These are phyloP conservation scores for Moricandia arvensis DNA, from an alignment of 345 rosid genomes.

Conservation along the genomic window DNA sequence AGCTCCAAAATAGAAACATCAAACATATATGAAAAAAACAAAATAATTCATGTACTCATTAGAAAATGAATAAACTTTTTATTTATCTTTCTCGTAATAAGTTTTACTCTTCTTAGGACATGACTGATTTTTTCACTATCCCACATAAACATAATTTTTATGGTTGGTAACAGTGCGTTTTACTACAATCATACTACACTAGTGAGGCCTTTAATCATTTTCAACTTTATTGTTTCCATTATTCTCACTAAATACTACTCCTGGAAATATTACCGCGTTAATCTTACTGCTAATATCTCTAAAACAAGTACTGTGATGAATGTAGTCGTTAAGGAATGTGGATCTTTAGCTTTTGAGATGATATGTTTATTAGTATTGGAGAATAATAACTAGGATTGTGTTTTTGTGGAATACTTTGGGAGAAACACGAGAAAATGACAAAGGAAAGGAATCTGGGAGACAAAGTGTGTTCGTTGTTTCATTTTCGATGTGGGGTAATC, in stretches of 20 bases:
- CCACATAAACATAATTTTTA: too few species aligned
- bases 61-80: not conserved
- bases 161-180: too few species aligned
- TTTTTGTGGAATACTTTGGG: constrained; percentile 36
- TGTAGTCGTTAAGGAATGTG: not conserved
- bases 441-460: constrained; percentile 48
- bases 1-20: not conserved
- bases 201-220: too few species aligned
- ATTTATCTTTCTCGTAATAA: not conserved
- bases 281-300: not conserved
- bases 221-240: not conserved
- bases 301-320: not conserved
- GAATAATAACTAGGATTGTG: constrained; percentile 16
- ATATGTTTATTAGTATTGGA: not conserved
- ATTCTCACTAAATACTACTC: not conserved
- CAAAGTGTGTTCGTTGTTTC: not conserved
- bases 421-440: constrained; percentile 41
- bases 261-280: not conserved
- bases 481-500: constrained; percentile 62
- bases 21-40: not conserved
- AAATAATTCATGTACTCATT: not conserved
- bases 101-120: too few species aligned
- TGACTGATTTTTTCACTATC: too few species aligned
- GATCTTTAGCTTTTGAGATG: not conserved
- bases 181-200: too few species aligned